Base-by-base conservation (phyloP, 2,329 filamentous ascomycete genomes). In the Pseudogymnoascus sp. region DNA sequence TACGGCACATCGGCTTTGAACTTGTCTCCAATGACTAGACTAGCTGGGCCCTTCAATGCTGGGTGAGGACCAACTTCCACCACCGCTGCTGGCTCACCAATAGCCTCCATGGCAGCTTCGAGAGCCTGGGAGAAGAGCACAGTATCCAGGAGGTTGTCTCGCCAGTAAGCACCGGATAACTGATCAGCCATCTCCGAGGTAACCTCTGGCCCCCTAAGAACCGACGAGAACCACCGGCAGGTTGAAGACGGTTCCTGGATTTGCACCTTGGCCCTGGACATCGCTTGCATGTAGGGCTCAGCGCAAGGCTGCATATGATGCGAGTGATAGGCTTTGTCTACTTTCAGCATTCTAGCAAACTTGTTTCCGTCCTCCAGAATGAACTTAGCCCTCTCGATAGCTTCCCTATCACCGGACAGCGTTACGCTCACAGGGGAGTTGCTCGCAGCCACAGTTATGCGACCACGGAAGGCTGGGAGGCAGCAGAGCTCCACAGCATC, bases 71-170 rank as follows among this genome's bases (percentile, higher is more conserved):
- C 76, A 35, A 59, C 21, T 35, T 59, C 50, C 4, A 59, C 67
- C 10, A 2, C 7, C 2, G 69, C 60, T 17, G 67, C 69, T 4
- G 70, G 19, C 63, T 26, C 63, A 7, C 53, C 62, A 21, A 21
- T 21, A 17, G 68, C 65, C 11, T 40, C 40, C 5, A 60, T 37
- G 3, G 67, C 62, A 19, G 2, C 7, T 21, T 63, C 60, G 1
- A 82, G 64, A 0, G 78, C 79, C 5, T 71, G 67, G 5, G 73
- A 67, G 64, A 79, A 83, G 4, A 76, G 70, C 6, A 83, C 80
- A 1, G 75, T 63, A 0, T 68, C 67, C 0, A 70, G 61, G 67
- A 83, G 69, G 60, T 83, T 83, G 1, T 72, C 67, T 15, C 4
- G 70, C 79, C 79, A 81, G 66, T 81, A 82, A 0, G 65, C 53